Conservation (phyloP, 768 basidiomycete species). For the Strobilomyces dryophilus region DNA sequence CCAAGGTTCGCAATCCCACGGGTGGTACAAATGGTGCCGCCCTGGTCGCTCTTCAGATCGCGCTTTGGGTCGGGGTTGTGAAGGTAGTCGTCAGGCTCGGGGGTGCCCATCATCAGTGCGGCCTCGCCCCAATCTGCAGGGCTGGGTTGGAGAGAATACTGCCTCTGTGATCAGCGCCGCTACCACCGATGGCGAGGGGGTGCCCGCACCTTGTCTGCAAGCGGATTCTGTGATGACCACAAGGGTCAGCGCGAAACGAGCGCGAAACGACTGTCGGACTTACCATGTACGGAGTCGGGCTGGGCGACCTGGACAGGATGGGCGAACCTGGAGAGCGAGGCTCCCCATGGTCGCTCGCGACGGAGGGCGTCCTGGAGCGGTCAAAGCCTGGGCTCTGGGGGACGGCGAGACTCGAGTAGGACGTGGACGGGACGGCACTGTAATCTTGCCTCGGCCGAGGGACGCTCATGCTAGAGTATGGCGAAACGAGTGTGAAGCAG, state of each 20-base stretch:
- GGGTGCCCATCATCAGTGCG: constrained; percentile 37
- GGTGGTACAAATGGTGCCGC: constrained; percentile 55
- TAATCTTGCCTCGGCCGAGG: constrained; percentile 25
- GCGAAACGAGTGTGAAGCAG: constrained; percentile 19
- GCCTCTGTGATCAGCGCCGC: not conserved
- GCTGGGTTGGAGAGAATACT: constrained; percentile 39
- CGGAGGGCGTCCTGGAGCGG: constrained; percentile 19
- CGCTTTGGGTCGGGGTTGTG: constrained; percentile 60
- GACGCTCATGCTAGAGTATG: constrained; percentile 25
- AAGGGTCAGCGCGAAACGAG: not conserved
- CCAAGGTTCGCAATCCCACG: constrained; percentile 67
- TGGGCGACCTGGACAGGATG: constrained; percentile 19
- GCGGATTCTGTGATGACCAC: constrained; percentile 22
- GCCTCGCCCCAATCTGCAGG: constrained; percentile 49
- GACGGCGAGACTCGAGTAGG: constrained; percentile 18
- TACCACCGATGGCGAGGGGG: not conserved
- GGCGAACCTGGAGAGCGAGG: constrained; percentile 13
- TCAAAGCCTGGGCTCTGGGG: constrained; percentile 13
- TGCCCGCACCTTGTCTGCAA: constrained; percentile 23
- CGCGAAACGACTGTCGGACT: constrained; percentile 1
- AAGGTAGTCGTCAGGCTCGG: constrained; percentile 61
- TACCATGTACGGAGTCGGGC: constrained; percentile 27
- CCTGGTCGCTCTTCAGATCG: constrained; percentile 49
- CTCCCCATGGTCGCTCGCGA: constrained; percentile 14
- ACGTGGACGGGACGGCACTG: constrained; percentile 24